Evolutionary conservation across 306 rosid species (phyloP).

Genomic region (Psophocarpus tetragonolobus): DNA sequence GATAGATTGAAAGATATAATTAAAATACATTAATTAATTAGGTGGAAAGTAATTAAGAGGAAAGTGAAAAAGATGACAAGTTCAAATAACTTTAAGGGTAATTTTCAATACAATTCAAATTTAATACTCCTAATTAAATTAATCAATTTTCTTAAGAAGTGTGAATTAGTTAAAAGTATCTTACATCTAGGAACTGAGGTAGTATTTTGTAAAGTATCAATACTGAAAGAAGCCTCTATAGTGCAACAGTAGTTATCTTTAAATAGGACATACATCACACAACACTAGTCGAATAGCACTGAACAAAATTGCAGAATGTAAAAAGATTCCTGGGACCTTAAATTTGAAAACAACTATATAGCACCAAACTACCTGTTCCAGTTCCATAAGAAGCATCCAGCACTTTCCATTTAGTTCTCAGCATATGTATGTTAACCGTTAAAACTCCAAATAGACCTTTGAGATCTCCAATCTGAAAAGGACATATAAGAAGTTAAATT

Average conservation of each 20-base stretch:
- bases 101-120: too few species aligned
- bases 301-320: constrained; percentile 9
- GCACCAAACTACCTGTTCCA: constrained; percentile 65
- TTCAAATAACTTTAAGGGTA: too few species aligned
- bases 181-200: too few species aligned
- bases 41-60: too few species aligned
- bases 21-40: too few species aligned
- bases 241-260: neutral
- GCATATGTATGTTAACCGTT: constrained; percentile 74
- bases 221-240: neutral
- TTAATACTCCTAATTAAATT: too few species aligned
- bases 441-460: constrained; percentile 80
- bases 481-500: constrained; percentile 4
- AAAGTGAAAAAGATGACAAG: too few species aligned
- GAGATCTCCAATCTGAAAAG: constrained; percentile 85
- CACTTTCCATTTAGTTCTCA: constrained; percentile 80
- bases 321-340: neutral
- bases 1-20: too few species aligned
- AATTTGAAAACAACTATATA: constrained; percentile 19
- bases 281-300: neutral
- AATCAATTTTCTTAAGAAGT: too few species aligned
- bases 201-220: neutral
- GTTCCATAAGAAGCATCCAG: constrained; percentile 72
- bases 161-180: too few species aligned
- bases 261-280: neutral